Evolutionary conservation across 495 filamentous ascomycete genomes (phyloP).

Genomic region (Penicillium maclennaniae): DNA sequence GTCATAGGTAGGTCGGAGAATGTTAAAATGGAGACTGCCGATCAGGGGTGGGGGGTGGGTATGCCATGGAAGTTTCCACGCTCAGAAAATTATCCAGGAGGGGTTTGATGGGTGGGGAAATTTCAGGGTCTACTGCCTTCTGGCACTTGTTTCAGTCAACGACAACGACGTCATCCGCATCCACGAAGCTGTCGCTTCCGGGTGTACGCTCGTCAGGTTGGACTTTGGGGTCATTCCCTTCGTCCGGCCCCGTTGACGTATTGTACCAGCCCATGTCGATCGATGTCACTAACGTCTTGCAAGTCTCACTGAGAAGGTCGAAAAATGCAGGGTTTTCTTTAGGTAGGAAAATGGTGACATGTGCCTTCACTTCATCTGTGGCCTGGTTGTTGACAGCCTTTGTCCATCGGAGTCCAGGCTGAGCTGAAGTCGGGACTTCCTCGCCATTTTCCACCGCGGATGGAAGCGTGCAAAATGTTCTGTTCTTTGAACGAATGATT

Average conservation of each 20-base stretch:
- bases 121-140: neutral
- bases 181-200: conserved; percentile 25
- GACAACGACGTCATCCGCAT: conserved; percentile 38
- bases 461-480: conserved; percentile 85
- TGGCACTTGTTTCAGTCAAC: conserved; percentile 26
- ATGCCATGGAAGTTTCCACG: conserved; percentile 3
- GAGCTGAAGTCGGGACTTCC: conserved; percentile 9
- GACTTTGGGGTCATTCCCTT: conserved; percentile 13
- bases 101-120: neutral
- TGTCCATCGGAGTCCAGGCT: conserved; percentile 50
- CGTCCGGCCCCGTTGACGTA: conserved; percentile 24
- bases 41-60: conserved; percentile 6
- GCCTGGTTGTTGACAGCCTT: conserved; percentile 74
- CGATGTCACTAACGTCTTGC: conserved; percentile 52
- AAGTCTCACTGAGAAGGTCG: conserved; percentile 61
- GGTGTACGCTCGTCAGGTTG: neutral
- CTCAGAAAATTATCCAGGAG: neutral
- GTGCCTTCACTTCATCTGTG: conserved; percentile 73
- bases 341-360: conserved; percentile 83
- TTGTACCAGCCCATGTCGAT: conserved; percentile 44
- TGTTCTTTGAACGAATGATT: conserved; percentile 46
- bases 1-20: conserved; percentile 3
- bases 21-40: conserved; percentile 4
- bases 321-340: conserved; percentile 78
- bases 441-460: conserved; percentile 43